These are phyloP conservation scores for Talaromyces sp. DNA, from an alignment of 2,329 filamentous ascomycete genomes.

Conservation along the genomic window DNA sequence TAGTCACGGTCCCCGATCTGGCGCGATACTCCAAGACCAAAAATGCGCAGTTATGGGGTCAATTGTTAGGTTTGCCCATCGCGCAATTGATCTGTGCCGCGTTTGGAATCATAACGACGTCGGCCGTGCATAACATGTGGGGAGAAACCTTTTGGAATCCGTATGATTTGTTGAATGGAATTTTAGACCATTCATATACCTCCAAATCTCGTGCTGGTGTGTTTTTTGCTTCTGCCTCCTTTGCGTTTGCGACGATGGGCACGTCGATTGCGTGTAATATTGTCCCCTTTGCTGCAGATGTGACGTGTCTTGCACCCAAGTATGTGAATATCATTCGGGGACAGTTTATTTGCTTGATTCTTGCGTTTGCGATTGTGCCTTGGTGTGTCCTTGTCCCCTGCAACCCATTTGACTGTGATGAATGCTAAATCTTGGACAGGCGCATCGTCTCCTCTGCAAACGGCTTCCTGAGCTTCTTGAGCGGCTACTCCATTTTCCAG, in stretches of 20 bases:
- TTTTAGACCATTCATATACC: constrained; percentile 36
- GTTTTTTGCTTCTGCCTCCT: constrained; percentile 30
- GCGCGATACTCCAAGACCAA: constrained; percentile 34
- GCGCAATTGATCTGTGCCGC: constrained; percentile 24
- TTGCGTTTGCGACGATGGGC: constrained; percentile 25
- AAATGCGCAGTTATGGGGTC: constrained; percentile 33
- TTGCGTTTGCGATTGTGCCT: constrained; percentile 31
- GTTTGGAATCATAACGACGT: constrained; percentile 25
- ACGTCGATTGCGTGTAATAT: constrained; percentile 29
- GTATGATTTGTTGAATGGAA: constrained; percentile 36
- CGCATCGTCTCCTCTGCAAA: constrained; percentile 24
- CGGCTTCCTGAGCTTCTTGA: constrained; percentile 25
- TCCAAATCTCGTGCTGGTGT: constrained; percentile 31
- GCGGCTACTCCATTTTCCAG: constrained; percentile 26
- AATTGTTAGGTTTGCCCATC: constrained; percentile 22
- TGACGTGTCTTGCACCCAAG: constrained; percentile 31
- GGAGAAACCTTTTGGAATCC: constrained; percentile 39
- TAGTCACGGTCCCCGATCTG: constrained; percentile 39
- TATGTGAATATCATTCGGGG: constrained; percentile 34
- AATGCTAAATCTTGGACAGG: constrained; percentile 17
- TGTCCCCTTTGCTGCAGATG: constrained; percentile 35
- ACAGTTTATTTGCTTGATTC: constrained; percentile 31
- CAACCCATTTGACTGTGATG: neutral
- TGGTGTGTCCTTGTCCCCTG: constrained; percentile 27
- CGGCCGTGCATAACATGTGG: constrained; percentile 34